These are phyloP conservation scores for Viola odorata DNA, from an alignment of 345 rosid species.

Conservation along the genomic window DNA sequence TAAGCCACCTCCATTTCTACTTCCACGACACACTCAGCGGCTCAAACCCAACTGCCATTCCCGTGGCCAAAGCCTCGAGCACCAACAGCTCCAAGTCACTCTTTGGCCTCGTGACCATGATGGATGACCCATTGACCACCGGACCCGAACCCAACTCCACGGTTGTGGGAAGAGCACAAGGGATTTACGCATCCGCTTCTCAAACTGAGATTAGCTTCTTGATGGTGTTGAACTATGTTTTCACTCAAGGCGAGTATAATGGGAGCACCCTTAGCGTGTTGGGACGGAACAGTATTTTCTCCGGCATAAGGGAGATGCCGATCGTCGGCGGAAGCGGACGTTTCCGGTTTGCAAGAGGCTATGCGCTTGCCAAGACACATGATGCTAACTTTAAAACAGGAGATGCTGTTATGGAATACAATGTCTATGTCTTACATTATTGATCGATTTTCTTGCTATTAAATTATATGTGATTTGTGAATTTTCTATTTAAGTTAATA, in stretches of 20 bases:
- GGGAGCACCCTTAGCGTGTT: slow-evolving; percentile 7
- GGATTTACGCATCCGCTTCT: slow-evolving; percentile 1
- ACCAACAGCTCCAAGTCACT: neutral
- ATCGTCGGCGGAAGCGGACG: slow-evolving; percentile 17
- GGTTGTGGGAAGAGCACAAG: slow-evolving; percentile 12
- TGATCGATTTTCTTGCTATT: neutral
- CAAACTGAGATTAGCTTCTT: slow-evolving; percentile 4
- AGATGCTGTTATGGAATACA: slow-evolving; percentile 20
- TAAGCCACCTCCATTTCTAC: slow-evolving; percentile 22
- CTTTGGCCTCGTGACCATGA: slow-evolving; percentile 5
- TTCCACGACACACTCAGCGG: slow-evolving; percentile 17
- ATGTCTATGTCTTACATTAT: slow-evolving; percentile 27
- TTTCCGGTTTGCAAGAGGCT: slow-evolving; percentile 19
- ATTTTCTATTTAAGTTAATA: too few species aligned
- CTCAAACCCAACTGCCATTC: slow-evolving; percentile 4
- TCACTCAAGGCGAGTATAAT: slow-evolving; percentile 7
- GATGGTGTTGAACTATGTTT: slow-evolving; percentile 12
- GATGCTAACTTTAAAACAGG: neutral
- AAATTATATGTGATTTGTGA: neutral
- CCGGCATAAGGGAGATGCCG: slow-evolving; percentile 10
- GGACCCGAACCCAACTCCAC: slow-evolving; percentile 10
- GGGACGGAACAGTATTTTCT: slow-evolving; percentile 1
- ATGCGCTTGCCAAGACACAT: slow-evolving; percentile 21
- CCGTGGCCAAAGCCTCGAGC: neutral
- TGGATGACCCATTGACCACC: slow-evolving; percentile 5